A percentile compares a stretch with the other conserved stretches of the same genome.
Evolutionary conservation across 352 stramenopile species (phyloP).

Genomic region (Phytophthora cajani): DNA sequence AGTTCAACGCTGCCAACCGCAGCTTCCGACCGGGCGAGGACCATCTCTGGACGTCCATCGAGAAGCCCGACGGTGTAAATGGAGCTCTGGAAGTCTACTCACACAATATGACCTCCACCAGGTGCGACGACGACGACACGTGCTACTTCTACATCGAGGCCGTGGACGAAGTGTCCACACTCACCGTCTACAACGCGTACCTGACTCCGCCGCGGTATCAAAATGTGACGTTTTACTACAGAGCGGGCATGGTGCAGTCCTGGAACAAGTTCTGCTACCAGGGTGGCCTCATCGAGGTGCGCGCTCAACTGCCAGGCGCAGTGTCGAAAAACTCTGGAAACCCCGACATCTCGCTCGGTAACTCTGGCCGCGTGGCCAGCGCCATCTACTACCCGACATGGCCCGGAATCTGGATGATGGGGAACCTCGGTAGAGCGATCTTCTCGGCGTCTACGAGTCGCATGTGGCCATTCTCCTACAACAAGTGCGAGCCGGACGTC

Average conservation of each 20-base stretch:
- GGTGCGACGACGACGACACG: slow-evolving; percentile 50
- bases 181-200: slow-evolving; percentile 60
- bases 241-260: slow-evolving; percentile 88
- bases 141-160: slow-evolving; percentile 69
- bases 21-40: slow-evolving; percentile 91
- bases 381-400: slow-evolving; percentile 80
- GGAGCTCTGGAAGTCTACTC: slow-evolving; percentile 93
- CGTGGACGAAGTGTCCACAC: slow-evolving; percentile 43
- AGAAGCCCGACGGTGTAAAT: slow-evolving; percentile 95
- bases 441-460: slow-evolving; percentile 91
- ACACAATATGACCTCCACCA: slow-evolving; percentile 78
- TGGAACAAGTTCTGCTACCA: slow-evolving; percentile 98
- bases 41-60: slow-evolving; percentile 92
- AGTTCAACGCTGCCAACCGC: slow-evolving; percentile 90
- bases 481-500: slow-evolving; percentile 76
- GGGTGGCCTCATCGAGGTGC: slow-evolving; percentile 91
- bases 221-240: slow-evolving; percentile 52
- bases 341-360: slow-evolving; percentile 43
- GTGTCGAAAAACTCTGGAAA: slow-evolving; percentile 56
- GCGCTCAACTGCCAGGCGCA: slow-evolving; percentile 89
- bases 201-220: slow-evolving; percentile 49
- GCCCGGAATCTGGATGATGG: slow-evolving; percentile 95
- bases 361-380: slow-evolving; percentile 42
- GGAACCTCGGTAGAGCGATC: slow-evolving; percentile 93
- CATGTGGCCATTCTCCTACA: slow-evolving; percentile 95